Conservation (phyloP, 2,329 filamentous ascomycete species). For the Calonectria pauciramosa region DNA sequence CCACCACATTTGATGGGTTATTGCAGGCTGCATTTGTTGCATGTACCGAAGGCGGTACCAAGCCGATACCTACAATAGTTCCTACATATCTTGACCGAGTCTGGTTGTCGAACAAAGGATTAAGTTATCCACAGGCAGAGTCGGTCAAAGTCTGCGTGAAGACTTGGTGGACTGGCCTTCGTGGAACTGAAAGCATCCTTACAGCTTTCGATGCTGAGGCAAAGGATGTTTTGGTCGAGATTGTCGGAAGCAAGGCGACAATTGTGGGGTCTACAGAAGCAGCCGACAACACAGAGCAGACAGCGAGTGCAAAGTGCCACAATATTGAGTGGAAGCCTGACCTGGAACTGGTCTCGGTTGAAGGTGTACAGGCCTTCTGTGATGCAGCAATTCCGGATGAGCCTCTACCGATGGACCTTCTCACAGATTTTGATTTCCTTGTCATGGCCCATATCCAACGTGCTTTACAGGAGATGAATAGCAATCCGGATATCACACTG, state of each 20-base stretch:
- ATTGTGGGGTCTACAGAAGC: neutral
- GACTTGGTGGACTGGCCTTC: neutral
- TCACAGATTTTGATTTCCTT: neutral
- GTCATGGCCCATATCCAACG: neutral
- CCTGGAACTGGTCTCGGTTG: neutral
- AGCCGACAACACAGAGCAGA: neutral
- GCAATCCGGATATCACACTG: neutral
- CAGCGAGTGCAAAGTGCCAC: neutral
- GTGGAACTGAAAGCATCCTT: neutral
- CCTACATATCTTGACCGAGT: neutral
- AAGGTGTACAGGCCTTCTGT: neutral
- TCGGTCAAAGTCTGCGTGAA: neutral
- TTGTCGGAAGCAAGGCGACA: slow-evolving; percentile 28
- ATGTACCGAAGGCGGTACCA: neutral
- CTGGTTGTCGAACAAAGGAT: neutral
- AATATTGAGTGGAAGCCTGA: neutral
- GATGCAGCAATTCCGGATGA: neutral
- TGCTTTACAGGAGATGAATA: neutral
- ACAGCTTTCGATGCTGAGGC: neutral
- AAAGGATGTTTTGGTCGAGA: neutral
- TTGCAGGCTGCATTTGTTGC: neutral
- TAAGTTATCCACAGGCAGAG: neutral
- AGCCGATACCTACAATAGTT: neutral
- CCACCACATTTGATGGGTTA: slow-evolving; percentile 5
- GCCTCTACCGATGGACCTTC: neutral